Evolutionary conservation across 495 filamentous ascomycete genomes (phyloP).

Genomic region (Penicillium argentinense): DNA sequence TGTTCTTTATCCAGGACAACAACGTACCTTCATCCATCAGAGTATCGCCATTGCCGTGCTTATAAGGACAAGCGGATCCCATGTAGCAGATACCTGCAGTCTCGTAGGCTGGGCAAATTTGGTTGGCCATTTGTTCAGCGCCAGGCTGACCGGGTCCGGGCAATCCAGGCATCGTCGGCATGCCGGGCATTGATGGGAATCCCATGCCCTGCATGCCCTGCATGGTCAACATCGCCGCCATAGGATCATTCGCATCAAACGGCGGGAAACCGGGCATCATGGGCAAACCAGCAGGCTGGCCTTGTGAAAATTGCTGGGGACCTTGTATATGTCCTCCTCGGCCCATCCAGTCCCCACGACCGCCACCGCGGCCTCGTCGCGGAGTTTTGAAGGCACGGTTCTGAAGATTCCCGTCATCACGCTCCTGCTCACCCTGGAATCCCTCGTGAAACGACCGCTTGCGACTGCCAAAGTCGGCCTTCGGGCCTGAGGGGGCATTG

Average conservation of each 20-base stretch:
- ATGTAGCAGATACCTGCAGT: constrained; percentile 81
- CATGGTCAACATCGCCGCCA: constrained; percentile 70
- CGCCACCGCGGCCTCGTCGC: constrained; percentile 62
- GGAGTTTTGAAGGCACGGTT: constrained; percentile 69
- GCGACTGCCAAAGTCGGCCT: constrained; percentile 30
- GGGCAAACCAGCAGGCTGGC: constrained; percentile 41
- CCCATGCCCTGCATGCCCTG: constrained; percentile 71
- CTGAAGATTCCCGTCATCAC: constrained; percentile 39
- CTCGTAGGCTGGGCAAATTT: constrained; percentile 85
- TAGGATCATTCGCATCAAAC: constrained; percentile 64
- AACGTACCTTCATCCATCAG: constrained; percentile 51
- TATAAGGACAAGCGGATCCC: constrained; percentile 75
- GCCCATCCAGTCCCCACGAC: constrained; percentile 51
- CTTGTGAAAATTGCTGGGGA: constrained; percentile 27
- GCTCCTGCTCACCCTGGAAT: constrained; percentile 52
- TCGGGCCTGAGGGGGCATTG: constrained; percentile 39
- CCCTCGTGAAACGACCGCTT: constrained; percentile 64
- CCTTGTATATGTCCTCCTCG: constrained; percentile 25
- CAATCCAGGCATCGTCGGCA: constrained; percentile 49
- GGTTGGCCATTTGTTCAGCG: constrained; percentile 36
- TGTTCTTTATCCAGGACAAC: too few relatives aligned
- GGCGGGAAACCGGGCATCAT: constrained; percentile 52
- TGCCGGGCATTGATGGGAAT: constrained; percentile 55
- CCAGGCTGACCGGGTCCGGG: constrained; percentile 31
- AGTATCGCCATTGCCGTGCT: constrained; percentile 68